Conservation (phyloP, 371 early-diverging fungal species). For the Dinochytrium kinnereticum region DNA sequence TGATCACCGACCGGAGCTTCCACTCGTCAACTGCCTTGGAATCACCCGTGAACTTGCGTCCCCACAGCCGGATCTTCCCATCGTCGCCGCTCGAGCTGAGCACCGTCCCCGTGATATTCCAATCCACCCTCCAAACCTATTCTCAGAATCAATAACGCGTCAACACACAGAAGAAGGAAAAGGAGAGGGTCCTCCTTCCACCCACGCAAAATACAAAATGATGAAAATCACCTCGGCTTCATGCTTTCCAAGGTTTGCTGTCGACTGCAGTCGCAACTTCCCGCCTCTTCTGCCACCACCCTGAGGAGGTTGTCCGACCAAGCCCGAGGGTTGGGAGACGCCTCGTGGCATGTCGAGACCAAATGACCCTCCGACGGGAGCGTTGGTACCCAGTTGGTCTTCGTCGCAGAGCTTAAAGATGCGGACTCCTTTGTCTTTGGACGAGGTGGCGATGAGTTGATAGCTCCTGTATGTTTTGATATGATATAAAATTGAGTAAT, state of each 20-base stretch:
- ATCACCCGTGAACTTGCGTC: constrained; percentile 28
- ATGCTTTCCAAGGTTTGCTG: constrained; percentile 73
- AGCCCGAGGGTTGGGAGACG: too few species aligned
- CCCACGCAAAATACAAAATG: not conserved
- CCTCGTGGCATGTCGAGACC: not conserved
- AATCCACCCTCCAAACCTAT: constrained; percentile 87
- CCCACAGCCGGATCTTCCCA: constrained; percentile 89
- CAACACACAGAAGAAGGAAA: not conserved
- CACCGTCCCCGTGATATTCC: constrained; percentile 94
- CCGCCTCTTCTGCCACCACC: constrained; percentile 31
- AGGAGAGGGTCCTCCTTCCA: not conserved
- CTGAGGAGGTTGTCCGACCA: constrained; percentile 34
- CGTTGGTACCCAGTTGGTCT: not conserved
- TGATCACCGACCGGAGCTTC: not conserved
- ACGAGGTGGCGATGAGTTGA: constrained; percentile 92
- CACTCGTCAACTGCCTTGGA: constrained; percentile 26
- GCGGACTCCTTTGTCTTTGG: constrained; percentile 83
- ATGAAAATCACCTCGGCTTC: constrained; percentile 56
- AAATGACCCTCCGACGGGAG: constrained; percentile 5
- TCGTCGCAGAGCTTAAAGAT: constrained; percentile 79
- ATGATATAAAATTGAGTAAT: too few species aligned
- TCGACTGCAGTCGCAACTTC: constrained; percentile 60
- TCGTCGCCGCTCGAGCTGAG: constrained; percentile 90
- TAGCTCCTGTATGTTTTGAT: constrained; percentile 67
- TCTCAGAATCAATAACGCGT: not conserved